Evolutionary conservation across 2,329 filamentous ascomycete species (phyloP).

Genomic region (Exophiala aquamarina): DNA sequence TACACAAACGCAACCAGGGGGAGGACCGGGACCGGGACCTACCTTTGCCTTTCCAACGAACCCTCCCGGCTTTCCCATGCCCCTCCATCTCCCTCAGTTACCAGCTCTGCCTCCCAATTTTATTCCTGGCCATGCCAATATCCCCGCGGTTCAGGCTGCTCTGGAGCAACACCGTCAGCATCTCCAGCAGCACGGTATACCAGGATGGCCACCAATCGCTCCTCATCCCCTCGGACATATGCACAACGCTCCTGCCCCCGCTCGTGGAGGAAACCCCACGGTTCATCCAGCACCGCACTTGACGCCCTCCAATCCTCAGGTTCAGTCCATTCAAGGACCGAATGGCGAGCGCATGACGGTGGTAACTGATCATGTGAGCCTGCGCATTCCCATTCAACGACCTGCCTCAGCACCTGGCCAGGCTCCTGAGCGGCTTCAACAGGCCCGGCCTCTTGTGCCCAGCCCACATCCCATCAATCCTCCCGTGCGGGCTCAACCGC

Average conservation of each 20-base stretch:
- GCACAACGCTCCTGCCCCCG: not conserved
- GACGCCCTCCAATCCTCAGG: not conserved
- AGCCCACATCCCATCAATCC: not conserved
- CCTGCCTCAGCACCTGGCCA: constrained; percentile 15
- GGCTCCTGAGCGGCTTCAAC: constrained; percentile 1
- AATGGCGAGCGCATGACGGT: constrained; percentile 19
- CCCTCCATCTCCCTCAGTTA: not conserved
- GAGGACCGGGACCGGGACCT: no score
- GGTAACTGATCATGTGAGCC: constrained; percentile 9
- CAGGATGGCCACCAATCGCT: no score
- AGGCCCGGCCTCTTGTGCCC: not conserved
- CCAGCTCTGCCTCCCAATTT: not conserved
- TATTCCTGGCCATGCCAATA: not conserved
- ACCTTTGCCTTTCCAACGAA: no score
- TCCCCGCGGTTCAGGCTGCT: no score
- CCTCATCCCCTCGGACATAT: not conserved
- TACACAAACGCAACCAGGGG: not conserved
- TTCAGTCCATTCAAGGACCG: constrained; percentile 15
- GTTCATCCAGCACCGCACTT: not conserved
- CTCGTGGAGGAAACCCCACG: no score
- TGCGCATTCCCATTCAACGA: constrained; percentile 12
- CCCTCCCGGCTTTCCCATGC: not conserved
- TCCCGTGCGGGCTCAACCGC: not conserved
- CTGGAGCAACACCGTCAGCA: not conserved
- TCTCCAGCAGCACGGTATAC: not conserved